Evolutionary conservation across 2,329 filamentous ascomycete genomes (phyloP), one percentile per base, ranked within the genome.

Genomic region (Phialemoniopsis sp.): DNA sequence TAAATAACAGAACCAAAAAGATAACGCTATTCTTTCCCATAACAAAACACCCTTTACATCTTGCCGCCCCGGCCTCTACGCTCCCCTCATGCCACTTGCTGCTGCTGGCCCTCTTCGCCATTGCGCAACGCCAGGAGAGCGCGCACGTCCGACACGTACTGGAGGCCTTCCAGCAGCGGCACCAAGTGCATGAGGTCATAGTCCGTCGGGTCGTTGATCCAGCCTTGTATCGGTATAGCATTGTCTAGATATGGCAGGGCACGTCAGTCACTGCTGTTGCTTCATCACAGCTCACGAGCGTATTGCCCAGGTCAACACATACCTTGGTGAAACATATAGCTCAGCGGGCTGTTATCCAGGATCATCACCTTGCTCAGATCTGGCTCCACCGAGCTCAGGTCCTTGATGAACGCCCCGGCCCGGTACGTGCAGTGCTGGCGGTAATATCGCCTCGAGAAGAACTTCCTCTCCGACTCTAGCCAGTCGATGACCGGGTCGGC

Each of bases 301-400:
- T 34, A 31, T 31, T 29, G 36, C 4, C 28, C 12, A n/a, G 28
- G 39, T 19, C 40, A 44, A 17, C 29, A 58, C 78, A 58, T 68
- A 93, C 93, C 91, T 82, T 95, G 89, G 59, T 97, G 91, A 66
- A 97, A 97, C 67, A 96, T 87, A 67, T 97, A 98, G 68, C 90
- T 96, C 71, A 96, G 80, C 40, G 93, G 93, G 63, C 89, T 96
- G 59, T 98, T 98, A 68, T 98, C 93, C 63, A 98, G 72, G 60
- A 98, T 98, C 86, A 97, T 95, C 44, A 98, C 93, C 66, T 89
- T 94, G 67, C 90, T 96, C 56, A 98, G 70, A 61, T 98, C 93
- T 14, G 93, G 90, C 72, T 98, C 93, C 32, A 98, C 89, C 40
- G 89, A 88, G 60, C 89, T 93, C 41, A 98, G 72, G 64, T 98